Conservation (phyloP, 1,284 basidiomycete species). For the Phlebopus sp. region DNA sequence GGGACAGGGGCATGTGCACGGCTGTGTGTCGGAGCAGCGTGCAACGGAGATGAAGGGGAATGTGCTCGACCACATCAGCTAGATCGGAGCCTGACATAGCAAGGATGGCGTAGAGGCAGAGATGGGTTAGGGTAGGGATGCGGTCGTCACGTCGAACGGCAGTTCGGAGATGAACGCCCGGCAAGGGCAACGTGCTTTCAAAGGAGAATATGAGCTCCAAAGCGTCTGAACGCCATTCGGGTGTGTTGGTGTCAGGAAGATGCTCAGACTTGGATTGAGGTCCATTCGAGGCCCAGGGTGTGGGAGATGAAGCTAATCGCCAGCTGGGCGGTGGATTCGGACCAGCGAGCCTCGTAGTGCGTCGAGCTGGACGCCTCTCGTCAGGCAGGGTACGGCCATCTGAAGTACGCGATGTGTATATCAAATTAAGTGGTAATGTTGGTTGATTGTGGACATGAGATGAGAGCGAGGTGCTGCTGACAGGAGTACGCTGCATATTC, state of each 20-base stretch:
- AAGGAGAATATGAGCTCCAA: constrained; percentile 47
- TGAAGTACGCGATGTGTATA: constrained; percentile 24
- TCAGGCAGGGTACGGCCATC: constrained; percentile 1
- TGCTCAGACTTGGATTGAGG: constrained; percentile 12
- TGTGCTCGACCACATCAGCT: constrained; percentile 44
- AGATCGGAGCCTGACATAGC: constrained; percentile 26
- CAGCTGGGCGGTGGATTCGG: constrained; percentile 51
- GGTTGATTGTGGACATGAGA: constrained; percentile 35
- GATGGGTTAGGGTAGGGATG: constrained; percentile 45
- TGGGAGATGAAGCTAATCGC: constrained; percentile 24
- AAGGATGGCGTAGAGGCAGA: constrained; percentile 41
- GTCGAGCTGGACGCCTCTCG: background rate
- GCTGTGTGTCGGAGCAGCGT: constrained; percentile 55
- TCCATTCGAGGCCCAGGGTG: background rate
- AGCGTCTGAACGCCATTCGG: constrained; percentile 50
- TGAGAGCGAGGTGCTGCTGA: constrained; percentile 16
- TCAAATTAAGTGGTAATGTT: constrained; percentile 41
- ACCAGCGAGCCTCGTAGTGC: constrained; percentile 34
- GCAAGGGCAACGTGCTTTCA: constrained; percentile 2
- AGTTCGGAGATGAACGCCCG: background rate
- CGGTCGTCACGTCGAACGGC: constrained; percentile 12
- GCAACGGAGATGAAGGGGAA: constrained; percentile 56
- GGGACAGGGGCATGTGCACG: constrained; percentile 51
- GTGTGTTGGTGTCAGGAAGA: constrained; percentile 23
- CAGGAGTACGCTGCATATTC: constrained; percentile 46